A percentile compares a stretch with the other conserved stretches of the same genome.
Evolutionary conservation across 345 rosid genomes (phyloP).

Genomic region (Boechera stricta): DNA sequence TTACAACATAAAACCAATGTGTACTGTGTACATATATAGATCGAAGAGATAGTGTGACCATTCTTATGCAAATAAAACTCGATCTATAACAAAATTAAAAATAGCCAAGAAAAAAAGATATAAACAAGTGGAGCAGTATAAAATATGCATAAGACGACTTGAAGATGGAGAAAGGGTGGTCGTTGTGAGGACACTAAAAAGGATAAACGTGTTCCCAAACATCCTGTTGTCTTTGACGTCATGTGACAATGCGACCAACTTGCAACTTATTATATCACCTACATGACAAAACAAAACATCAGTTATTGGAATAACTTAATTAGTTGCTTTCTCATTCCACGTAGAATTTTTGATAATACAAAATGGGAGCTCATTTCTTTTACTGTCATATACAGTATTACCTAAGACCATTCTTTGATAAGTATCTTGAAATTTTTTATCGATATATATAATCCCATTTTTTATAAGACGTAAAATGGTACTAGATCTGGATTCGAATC

Average conservation of each 20-base stretch:
- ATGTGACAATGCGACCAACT: slow-evolving; percentile 38
- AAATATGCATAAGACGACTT: slow-evolving; percentile 3
- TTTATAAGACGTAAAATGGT: neutral
- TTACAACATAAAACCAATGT: neutral
- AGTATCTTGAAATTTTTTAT: neutral
- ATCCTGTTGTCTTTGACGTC: slow-evolving; percentile 27
- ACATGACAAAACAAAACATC: slow-evolving; percentile 1
- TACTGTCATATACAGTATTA: neutral
- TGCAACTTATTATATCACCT: slow-evolving; percentile 33
- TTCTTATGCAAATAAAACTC: neutral
- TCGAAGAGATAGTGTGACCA: neutral
- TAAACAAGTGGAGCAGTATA: slow-evolving; percentile 30
- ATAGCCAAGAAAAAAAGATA: neutral
- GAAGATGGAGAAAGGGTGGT: slow-evolving; percentile 22
- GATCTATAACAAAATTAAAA: too few species aligned
- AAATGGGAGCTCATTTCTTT: neutral
- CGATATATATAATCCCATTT: neutral
- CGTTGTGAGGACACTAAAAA: slow-evolving; percentile 16
- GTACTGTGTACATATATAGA: neutral
- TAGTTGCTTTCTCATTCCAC: neutral
- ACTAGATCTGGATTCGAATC: neutral
- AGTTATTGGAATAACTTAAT: neutral
- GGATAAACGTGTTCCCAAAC: slow-evolving; percentile 46
- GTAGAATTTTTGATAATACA: neutral
- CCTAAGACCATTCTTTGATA: neutral